Evolutionary conservation across 345 rosid species (phyloP), one percentile per base, ranked within the genome.

Genomic region (Erodium maritimum): DNA sequence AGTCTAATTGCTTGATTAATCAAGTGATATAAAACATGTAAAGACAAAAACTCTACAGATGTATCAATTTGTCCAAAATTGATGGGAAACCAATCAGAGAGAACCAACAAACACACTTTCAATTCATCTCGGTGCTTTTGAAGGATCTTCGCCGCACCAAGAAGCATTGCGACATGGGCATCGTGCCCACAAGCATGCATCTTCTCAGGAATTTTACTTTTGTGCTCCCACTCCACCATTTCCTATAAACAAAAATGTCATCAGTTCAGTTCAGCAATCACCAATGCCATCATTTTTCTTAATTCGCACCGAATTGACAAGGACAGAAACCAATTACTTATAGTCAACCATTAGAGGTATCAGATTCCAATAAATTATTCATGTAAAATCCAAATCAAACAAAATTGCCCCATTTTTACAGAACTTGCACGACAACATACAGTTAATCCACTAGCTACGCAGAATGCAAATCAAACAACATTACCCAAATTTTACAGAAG

Each of bases 141-240:
- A 33, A 88, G 96, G 64, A 88, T 74, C 69, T 80, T 88, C 0
- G 96, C 93, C 17, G 88, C 93, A 63, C 93, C 93, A 12, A 85
- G 88, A 46, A 88, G 90, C 90, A 88, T 88, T 2, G 93, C 53
- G 37, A 83, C 86, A 76, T 88, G 96, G 65, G 85, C 84, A 68
- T 88, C 96, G 56, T 88, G 96, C 17, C 93, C 96, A 76, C 96
- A 88, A 61, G 90, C 93, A 59, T 88, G 96, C 96, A 88, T 88
- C 77, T 81, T 88, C 65, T 86, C 93, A 1, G 85, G 80, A 58
- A 77, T 62, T 62, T 81, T 85, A 67, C 96, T 88, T 76, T 83
- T 88, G 73, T 85, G 81, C 65, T 42, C 48, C 48, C 48, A 42
- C 14, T 42, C 17, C 48, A 42, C 48, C 48, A 42, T 42, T 42